Base-by-base conservation (phyloP, 805 yeast species). In the Dipodascus geniculatus region DNA sequence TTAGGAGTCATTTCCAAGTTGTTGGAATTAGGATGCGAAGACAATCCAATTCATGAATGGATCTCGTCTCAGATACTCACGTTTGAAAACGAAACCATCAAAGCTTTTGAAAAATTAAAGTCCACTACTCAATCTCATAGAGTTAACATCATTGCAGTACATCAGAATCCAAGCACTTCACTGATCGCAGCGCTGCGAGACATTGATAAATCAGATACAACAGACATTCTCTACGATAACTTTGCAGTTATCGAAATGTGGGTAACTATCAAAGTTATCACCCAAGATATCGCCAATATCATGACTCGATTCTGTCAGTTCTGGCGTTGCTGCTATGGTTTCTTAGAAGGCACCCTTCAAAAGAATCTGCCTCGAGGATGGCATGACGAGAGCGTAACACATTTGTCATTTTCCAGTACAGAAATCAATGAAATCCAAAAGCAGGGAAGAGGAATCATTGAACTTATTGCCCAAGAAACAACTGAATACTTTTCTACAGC, bases 41-140 rank as follows among this genome's bases (percentile, higher is more conserved):
- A 79, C 54, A 83, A 80, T 62, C 91, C 91, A 3, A 77, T 84
- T 3, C 63, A 74, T 22, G 79, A 76, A 52, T 85, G 88, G 81
- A 74, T 85, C 24, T 69, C 74, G 47, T 67, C 76, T 19, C 83
- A 77, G 60, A 72, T 74, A 49, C 68, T 70, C 22, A 64, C 63
- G 19, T 71, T 80, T 55, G 64, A 67, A 4, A 57, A 61, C 1
- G 67, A 69, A 51, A 66, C 80, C 28, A 67, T 68, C 22, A 72
- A 74, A 20, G 70, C 70, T 2, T 75, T 76, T 23, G 67, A 66
- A 19, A 74, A 73, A 51, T 61, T 61, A 48, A 58, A 50, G 53
- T 58, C 56, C 54, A 62, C 52, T 22, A 62, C 58, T 14, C 57
- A 53, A 24, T 54, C 61, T 22, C 53, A 56, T 57, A 42, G 60